A percentile compares a stretch with the other conserved stretches of the same genome.
Conservation (phyloP, 2,329 filamentous ascomycete genomes). For the Ceratocystis cubensis region DNA sequence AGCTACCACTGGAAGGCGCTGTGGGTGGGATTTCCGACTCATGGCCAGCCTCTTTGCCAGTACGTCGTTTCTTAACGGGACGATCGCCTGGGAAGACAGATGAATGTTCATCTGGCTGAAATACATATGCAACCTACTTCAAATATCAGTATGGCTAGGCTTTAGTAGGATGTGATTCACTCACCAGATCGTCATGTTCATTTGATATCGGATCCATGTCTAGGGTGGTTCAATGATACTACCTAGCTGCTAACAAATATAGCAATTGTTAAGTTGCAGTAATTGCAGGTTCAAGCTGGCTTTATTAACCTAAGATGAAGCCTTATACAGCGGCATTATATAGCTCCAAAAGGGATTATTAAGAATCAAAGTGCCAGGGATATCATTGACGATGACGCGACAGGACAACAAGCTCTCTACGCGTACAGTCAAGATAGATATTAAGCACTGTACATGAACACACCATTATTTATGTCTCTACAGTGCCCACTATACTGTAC, state of each 20-base stretch:
- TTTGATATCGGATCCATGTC: slow-evolving; percentile 18
- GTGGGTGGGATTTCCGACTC: slow-evolving; percentile 8
- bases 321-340: neutral
- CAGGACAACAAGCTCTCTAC: slow-evolving; percentile 3
- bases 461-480: neutral
- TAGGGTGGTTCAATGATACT: neutral
- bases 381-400: neutral
- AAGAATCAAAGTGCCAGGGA: neutral
- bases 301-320: neutral
- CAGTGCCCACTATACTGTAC: neutral
- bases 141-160: slow-evolving; percentile 21
- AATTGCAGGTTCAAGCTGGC: no score
- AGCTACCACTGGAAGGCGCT: slow-evolving; percentile 26
- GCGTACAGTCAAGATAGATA: neutral
- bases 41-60: slow-evolving; percentile 31
- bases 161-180: neutral
- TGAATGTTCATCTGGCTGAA: slow-evolving; percentile 37
- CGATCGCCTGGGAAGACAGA: slow-evolving; percentile 28
- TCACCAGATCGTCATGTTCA: slow-evolving; percentile 21
- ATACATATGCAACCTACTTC: slow-evolving; percentile 48
- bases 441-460: neutral
- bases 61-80: slow-evolving; percentile 46
- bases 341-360: neutral
- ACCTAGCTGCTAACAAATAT: neutral
- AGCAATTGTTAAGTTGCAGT: neutral